phyloP scores from a whole-genome alignment of 345 rosid genomes.

The Camelina neglecta region DNA sequence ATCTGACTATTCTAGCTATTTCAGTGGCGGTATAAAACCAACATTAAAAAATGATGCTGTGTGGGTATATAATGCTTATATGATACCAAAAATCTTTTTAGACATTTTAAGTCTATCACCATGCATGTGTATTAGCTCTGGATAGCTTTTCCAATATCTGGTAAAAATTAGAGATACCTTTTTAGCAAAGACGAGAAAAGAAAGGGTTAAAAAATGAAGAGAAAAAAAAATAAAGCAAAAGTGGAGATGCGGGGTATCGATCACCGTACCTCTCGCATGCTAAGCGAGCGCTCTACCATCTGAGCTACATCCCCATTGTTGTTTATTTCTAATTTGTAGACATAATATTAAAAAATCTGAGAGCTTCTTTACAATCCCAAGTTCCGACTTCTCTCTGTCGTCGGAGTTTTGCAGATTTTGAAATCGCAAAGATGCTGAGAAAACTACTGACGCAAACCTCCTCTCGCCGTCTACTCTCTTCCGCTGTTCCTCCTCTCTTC shows the following conservation, averaged over 20 bases:
- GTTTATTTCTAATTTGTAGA: too few relatives aligned
- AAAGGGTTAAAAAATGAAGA: too few relatives aligned
- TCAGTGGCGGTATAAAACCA: too few relatives aligned
- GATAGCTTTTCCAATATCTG: neutral
- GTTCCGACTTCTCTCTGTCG: conserved; percentile 5
- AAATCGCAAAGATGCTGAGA: conserved; percentile 53
- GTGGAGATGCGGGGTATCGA: conserved; percentile 28
- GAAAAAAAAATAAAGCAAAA: too few relatives aligned
- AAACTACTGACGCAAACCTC: conserved; percentile 47
- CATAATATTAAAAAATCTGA: too few relatives aligned
- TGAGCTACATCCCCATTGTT: conserved; percentile 76
- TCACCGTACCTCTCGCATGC: conserved; percentile 93
- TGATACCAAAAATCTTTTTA: too few relatives aligned
- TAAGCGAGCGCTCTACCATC: conserved; percentile 95
- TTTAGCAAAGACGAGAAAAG: neutral
- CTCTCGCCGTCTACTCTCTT: conserved; percentile 51
- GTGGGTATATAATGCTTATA: too few relatives aligned
- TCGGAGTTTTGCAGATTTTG: conserved; percentile 9
- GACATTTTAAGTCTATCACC: too few relatives aligned
- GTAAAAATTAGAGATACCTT: neutral
- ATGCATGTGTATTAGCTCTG: too few relatives aligned
- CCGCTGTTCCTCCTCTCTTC: conserved; percentile 32
- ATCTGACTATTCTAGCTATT: too few relatives aligned
- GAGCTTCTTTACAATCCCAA: neutral
- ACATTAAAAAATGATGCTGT: too few relatives aligned